Percentiles rank a stretch among this genome's conserved stretches.
phyloP scores from a whole-genome alignment of 192 early-diverging fungal genomes.

The Neocallimastix lanati region DNA sequence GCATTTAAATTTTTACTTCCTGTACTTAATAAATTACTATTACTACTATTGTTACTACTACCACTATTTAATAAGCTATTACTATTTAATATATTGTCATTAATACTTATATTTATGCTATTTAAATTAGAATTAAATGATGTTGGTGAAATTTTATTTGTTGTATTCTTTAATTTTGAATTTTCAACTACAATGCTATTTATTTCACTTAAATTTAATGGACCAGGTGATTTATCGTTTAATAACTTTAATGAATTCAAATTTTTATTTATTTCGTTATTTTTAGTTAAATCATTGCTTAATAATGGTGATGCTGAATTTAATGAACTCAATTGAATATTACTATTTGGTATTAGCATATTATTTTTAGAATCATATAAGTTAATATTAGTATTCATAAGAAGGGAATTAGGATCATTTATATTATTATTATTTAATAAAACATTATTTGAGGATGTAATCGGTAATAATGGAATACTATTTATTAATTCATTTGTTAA shows the following conservation, averaged over 20 bases:
- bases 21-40: background rate
- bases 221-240: background rate
- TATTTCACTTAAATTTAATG: background rate
- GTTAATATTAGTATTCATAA: background rate
- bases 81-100: background rate
- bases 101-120: background rate
- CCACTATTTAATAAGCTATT: background rate
- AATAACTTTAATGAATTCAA: background rate
- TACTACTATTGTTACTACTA: background rate
- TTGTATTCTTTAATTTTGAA: background rate
- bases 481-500: background rate
- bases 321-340: background rate
- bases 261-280: background rate
- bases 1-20: background rate
- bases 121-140: background rate
- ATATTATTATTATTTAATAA: background rate
- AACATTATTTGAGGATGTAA: background rate
- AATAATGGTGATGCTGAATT: background rate
- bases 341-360: background rate
- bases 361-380: background rate
- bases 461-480: background rate
- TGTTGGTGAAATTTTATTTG: background rate
- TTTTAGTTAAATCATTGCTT: background rate
- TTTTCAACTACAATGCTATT: background rate
- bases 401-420: background rate